Evolutionary conservation across 805 yeast species (phyloP), one percentile per base, ranked within the genome.

Genomic region (Barnettozyma populi): DNA sequence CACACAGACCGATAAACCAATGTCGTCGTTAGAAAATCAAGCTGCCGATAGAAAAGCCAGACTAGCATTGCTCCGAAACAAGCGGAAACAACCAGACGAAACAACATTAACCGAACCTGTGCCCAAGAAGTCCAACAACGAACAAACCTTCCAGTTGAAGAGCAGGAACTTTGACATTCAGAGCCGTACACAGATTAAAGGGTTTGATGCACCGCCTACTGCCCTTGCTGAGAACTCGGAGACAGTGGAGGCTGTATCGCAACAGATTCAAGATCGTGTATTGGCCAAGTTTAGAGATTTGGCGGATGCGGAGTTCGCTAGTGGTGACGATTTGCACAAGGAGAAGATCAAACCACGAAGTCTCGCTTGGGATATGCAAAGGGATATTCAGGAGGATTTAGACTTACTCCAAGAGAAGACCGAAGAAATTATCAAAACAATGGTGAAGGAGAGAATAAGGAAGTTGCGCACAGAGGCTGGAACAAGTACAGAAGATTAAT

Each of bases 371-470:
- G 75, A 66, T 59, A 55, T 71, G 60, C 69, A 62, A 51, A 55
- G 66, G 16, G 74, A 70, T 48, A 49, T 79, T 8, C 59, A 65
- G 31, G 66, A 63, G 0, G 67, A 70, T 35, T 43, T 75, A 42
- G 66, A 67, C 11, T 53, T 63, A 5, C 53, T 77, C n/a, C 64
- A 69, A 2, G 61, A 64, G 23, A 59, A 66, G 42, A 79, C 83
- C 0, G 71, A 76, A 39, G 61, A 58, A n/a, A 70, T 68, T 1
- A 64, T 78, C 1, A 63, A 63, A 13, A 52, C 61, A 16, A 41
- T 70, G 7, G 70, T 75, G 18, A 66, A 73, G 48, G 71, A 70
- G 40, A 59, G 71, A 31, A 46, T 60, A 34, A 43, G 52, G 32
- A 46, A 41, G 29, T 20, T 49, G 29, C 31, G 52, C 36, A 47